Evolutionary conservation across 2,329 filamentous ascomycete genomes (phyloP).

Genomic region (Penicillium sp.): DNA sequence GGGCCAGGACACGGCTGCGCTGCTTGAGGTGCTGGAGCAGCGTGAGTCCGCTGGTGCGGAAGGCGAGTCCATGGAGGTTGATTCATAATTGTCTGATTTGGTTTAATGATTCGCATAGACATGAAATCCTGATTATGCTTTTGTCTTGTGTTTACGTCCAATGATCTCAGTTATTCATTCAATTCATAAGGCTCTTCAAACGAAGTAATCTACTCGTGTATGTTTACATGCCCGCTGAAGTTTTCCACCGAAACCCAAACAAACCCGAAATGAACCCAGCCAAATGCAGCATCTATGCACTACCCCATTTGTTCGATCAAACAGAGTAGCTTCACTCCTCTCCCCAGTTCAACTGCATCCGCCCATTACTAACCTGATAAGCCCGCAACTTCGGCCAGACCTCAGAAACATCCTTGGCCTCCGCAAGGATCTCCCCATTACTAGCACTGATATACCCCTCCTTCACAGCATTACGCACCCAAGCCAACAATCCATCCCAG

Average conservation of each 20-base stretch:
- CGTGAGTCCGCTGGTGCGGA: constrained; percentile 37
- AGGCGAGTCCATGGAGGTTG: constrained; percentile 50
- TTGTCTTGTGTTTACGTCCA: constrained; percentile 7
- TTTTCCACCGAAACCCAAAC: not conserved
- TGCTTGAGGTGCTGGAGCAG: constrained; percentile 63
- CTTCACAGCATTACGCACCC: constrained; percentile 67
- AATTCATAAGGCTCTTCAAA: constrained; percentile 5
- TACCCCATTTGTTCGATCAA: not conserved
- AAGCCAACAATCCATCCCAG: constrained; percentile 76
- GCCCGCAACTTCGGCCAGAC: constrained; percentile 61
- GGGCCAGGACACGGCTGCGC: constrained; percentile 72
- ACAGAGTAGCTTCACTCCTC: constrained; percentile 43
- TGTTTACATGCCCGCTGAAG: not conserved
- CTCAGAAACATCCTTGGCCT: constrained; percentile 62
- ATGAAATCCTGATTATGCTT: constrained; percentile 23
- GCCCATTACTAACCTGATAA: constrained; percentile 66
- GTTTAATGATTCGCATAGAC: constrained; percentile 27
- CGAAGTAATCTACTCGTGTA: not conserved
- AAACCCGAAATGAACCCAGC: not conserved
- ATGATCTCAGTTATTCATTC: constrained; percentile 4
- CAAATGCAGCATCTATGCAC: not conserved
- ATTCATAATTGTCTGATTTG: constrained; percentile 35
- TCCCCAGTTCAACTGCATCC: constrained; percentile 76
- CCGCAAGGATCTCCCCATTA: constrained; percentile 68
- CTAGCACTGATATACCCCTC: constrained; percentile 65